Base-by-base conservation (phyloP, 2,329 filamentous ascomycete species). In the Verticillium isaacii region DNA sequence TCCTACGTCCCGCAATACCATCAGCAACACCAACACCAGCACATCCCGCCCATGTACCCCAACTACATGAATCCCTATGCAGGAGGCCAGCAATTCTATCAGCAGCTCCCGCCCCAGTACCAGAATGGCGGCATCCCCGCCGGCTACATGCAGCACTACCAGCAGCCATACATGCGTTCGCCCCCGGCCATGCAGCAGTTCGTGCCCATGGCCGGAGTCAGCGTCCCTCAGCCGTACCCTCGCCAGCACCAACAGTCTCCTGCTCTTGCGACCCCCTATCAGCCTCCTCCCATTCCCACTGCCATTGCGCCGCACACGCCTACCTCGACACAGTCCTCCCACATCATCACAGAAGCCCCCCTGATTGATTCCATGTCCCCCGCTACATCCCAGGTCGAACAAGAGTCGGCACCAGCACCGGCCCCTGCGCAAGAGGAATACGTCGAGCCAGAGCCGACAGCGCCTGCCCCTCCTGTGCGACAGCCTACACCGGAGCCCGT, bases 31-130 rank as follows among this genome's bases (percentile, higher is more conserved):
- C 61, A 67, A 19, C 64, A 67, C 12, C 64, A 66, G 58, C 70
- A 70, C 25, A 61, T 59, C n/a, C 62, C 63, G 34, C 75, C 76
- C 62, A 79, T 85, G 75, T 85, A 85, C 70, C 74, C 77, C 63
- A 73, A 71, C 67, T 85, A 84, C 71, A 78, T 81, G 71, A 73
- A 76, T 68, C 76, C 79, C 7, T 87, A 86, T 70, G 54, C 54
- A 32, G 54, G 25, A 15, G 32, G 54, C 29, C 74, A 73, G 63
- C 72, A 71, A 57, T 78, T 77, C 66, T 85, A 84, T 69, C 83
- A 81, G 64, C 78, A 81, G 36, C 83, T 81, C 67, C 80, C 84
- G 62, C 82, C 84, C 64, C 85, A 84, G 62, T 85, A 89, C 69
- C 87, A 86, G 69, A 58, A 29, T 17, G 76, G 74, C 17, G 76